These are phyloP conservation scores for Hortiboletus rubellus DNA, from an alignment of 1,284 basidiomycete species.

Conservation along the genomic window DNA sequence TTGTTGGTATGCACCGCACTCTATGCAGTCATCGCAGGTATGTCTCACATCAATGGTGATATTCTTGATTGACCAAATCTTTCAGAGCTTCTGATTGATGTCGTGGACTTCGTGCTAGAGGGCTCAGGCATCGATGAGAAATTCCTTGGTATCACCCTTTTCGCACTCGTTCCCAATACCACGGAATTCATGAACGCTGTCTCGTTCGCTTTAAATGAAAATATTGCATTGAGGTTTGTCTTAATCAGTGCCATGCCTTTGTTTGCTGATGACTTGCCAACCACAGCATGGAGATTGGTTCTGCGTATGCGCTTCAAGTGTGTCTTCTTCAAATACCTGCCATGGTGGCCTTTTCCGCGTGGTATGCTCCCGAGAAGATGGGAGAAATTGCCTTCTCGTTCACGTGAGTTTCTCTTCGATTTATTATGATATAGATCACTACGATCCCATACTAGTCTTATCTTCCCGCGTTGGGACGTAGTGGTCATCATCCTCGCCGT, in stretches of 20 bases:
- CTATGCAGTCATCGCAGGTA: conserved; percentile 95
- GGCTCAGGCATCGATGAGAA: conserved; percentile 98
- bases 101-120: conserved; percentile 92
- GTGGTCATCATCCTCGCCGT: conserved; percentile 92
- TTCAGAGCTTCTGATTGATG: conserved; percentile 88
- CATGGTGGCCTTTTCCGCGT: conserved; percentile 98
- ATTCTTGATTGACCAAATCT: not conserved
- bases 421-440: not conserved
- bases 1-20: conserved; percentile 87
- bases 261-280: conserved; percentile 5
- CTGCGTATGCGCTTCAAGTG: conserved; percentile 97
- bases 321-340: conserved; percentile 97
- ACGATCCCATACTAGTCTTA: conserved; percentile 59
- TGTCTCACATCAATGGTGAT: conserved; percentile 27
- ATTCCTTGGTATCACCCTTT: conserved; percentile 94
- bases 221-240: conserved; percentile 90
- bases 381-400: conserved; percentile 85
- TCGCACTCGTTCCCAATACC: conserved; percentile 97
- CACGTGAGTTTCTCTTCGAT: conserved; percentile 58
- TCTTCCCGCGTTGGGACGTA: conserved; percentile 99
- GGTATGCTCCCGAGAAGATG: conserved; percentile 83
- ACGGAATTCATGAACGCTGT: conserved; percentile 99
- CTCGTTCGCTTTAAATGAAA: conserved; percentile 97
- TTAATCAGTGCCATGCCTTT: not conserved
- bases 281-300: conserved; percentile 96